These are phyloP conservation scores for Evernia prunastri DNA, from an alignment of 495 filamentous ascomycete species.

Conservation along the genomic window DNA sequence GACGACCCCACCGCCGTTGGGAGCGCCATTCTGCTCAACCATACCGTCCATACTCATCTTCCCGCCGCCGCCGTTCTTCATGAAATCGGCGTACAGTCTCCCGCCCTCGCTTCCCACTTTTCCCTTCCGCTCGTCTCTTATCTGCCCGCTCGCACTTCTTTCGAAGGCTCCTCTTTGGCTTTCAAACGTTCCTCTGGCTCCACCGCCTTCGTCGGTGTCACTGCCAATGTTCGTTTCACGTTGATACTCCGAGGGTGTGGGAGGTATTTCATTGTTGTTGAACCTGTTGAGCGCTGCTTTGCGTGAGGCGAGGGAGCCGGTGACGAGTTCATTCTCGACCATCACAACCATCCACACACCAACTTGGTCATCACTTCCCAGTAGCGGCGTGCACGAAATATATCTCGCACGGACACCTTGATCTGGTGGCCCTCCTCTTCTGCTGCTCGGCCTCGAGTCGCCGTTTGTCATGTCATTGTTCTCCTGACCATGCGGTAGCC, in stretches of 20 bases:
- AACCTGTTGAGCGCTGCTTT: slow-evolving; percentile 8
- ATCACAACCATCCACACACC: slow-evolving; percentile 64
- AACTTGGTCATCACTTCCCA: slow-evolving; percentile 49
- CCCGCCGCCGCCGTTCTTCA: slow-evolving; percentile 8
- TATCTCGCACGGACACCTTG: slow-evolving; percentile 47
- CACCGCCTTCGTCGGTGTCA: slow-evolving; percentile 1
- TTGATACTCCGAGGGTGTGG: slow-evolving; percentile 21
- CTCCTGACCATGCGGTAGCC: slow-evolving; percentile 37
- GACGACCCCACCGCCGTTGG: background rate
- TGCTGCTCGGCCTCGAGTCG: slow-evolving; percentile 6
- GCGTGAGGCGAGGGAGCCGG: slow-evolving; percentile 19
- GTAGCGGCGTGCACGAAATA: slow-evolving; percentile 57
- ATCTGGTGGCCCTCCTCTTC: slow-evolving; percentile 28
- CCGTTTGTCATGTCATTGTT: background rate
- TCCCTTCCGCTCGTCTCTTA: slow-evolving; percentile 2
- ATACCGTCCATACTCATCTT: background rate
- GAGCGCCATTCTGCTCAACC: background rate
- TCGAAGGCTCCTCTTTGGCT: background rate
- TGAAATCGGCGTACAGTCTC: slow-evolving; percentile 23
- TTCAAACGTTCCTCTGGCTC: background rate
- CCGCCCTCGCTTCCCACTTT: slow-evolving; percentile 11
- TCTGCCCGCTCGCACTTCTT: background rate
- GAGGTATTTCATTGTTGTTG: slow-evolving; percentile 9
- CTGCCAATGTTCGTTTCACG: slow-evolving; percentile 4
- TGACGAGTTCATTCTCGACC: slow-evolving; percentile 43